A percentile compares a stretch with the other conserved stretches of the same genome.
Conservation (phyloP, 129 eudicot genomes). For the Chrysanthemum lavandulifolium region DNA sequence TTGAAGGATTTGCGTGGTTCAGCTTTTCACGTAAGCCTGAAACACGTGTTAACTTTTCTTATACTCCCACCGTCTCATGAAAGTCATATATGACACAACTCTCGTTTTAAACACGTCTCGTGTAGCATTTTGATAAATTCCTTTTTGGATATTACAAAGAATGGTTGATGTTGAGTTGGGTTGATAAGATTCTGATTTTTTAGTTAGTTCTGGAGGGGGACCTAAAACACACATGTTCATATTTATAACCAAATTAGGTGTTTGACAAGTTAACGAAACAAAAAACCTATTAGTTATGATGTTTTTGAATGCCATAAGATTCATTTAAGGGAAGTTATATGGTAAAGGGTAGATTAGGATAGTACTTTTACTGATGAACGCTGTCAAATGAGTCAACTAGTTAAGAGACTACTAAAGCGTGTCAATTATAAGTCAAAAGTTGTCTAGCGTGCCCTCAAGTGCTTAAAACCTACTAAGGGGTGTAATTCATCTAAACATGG, state of each 20-base stretch:
- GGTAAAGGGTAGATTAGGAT: background rate
- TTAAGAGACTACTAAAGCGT: background rate
- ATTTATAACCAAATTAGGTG: background rate
- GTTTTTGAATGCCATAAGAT: background rate
- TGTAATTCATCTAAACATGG: too few species aligned
- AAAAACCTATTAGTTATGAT: background rate
- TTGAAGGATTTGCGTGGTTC: constrained; percentile 2
- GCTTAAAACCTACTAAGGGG: background rate
- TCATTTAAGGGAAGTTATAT: background rate
- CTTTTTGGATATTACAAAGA: background rate
- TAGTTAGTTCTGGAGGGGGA: constrained; percentile 12
- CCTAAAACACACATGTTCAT: background rate
- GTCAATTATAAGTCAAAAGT: background rate
- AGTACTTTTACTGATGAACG: background rate
- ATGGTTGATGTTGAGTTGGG: constrained; percentile 13
- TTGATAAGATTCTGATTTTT: background rate
- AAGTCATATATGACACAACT: background rate
- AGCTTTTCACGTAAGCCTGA: constrained; percentile 13
- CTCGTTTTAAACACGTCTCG: background rate
- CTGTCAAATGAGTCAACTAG: background rate
- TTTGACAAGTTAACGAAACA: background rate
- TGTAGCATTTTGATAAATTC: background rate
- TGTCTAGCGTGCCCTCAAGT: background rate
- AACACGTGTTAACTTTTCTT: constrained; percentile 12
- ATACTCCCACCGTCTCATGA: constrained; percentile 7